Base-by-base conservation (phyloP, 805 yeast genomes). In the Barnettozyma salicaria region DNA sequence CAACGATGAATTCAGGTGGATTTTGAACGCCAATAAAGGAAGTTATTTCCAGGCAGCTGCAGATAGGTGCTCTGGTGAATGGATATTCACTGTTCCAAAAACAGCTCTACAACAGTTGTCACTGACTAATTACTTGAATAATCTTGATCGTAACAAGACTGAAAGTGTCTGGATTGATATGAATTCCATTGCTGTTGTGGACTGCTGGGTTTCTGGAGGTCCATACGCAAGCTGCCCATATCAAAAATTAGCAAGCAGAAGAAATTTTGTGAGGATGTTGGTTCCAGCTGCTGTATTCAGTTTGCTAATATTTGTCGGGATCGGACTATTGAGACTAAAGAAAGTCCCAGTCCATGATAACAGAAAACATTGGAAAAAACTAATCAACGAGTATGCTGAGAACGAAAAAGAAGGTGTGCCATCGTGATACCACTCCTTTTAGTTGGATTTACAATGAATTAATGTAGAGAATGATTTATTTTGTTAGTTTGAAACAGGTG, bases 161-260 rank as follows among this genome's bases (percentile, higher is more conserved):
- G 27, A 26, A 6, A 72, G 74, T 0, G 63, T 76, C 0, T 89
- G 97, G 97, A 73, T 87, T 4, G 87, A 86, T 59, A 48, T 87
- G 44, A 89, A 90, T 54, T 85, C 89, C 13, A 68, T 90, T 17
- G 72, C 85, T 1, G 76, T 78, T 16, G 60, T 70, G 3, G 72
- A 76, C 37, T 89, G 97, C 53, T 90, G 92, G 89, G 88, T 88
- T 5, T 58, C 73, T 10, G 96, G 95, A 1, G 96, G 95, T 0
- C 75, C 86, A 0, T 67, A 74, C 43, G 80, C 90, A 0, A 53
- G 62, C 22, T 89, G 97, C 55, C 96, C 97, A 0, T 88, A 88
- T 54, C 74, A 72, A 39, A 64, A 64, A 31, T 68, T 70, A 1
- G 67, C 76, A 8, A 65, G 79, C 5, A 63, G 64, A 22, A 65